Percentiles rank a stretch among this genome's conserved stretches.
These are phyloP conservation scores for Betula pendula DNA, from an alignment of 306 rosid genomes.

Conservation along the genomic window DNA sequence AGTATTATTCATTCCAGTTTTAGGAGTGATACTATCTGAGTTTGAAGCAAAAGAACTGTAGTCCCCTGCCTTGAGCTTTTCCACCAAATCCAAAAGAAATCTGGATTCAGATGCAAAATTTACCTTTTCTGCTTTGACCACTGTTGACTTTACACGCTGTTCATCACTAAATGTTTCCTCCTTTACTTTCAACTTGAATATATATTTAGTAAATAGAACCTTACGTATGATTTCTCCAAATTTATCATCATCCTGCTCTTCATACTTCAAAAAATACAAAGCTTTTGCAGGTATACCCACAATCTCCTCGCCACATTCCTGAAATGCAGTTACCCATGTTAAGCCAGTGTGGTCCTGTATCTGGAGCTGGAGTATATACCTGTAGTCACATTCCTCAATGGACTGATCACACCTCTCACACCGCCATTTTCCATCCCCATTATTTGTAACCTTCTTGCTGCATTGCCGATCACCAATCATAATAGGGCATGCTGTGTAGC, in stretches of 20 bases:
- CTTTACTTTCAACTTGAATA: constrained; percentile 80
- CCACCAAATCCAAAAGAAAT: constrained; percentile 56
- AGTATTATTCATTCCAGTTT: constrained; percentile 28
- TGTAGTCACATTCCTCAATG: constrained; percentile 68
- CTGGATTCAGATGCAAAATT: constrained; percentile 47
- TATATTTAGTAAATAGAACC: constrained; percentile 57
- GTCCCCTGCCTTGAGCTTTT: constrained; percentile 46
- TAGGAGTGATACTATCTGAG: too few species aligned
- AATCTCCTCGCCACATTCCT: constrained; percentile 90
- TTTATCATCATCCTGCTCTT: constrained; percentile 67
- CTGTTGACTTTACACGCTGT: constrained; percentile 78
- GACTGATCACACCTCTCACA: constrained; percentile 79
- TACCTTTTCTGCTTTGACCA: constrained; percentile 72
- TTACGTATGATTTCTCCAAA: constrained; percentile 61
- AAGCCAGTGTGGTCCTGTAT: constrained; percentile 82
- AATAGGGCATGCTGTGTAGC: constrained; percentile 85
- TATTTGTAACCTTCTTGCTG: constrained; percentile 75
- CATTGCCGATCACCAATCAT: constrained; percentile 82
- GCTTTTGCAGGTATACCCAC: constrained; percentile 78
- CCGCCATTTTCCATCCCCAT: constrained; percentile 91
- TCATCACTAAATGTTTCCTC: constrained; percentile 88
- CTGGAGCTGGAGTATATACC: constrained; percentile 78
- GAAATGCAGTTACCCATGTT: constrained; percentile 90
- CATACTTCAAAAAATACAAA: constrained; percentile 59
- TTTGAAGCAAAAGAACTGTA: constrained; percentile 24